Evolutionary conservation across 2,329 filamentous ascomycete species (phyloP).

Genomic region (Talaromyces sp.): DNA sequence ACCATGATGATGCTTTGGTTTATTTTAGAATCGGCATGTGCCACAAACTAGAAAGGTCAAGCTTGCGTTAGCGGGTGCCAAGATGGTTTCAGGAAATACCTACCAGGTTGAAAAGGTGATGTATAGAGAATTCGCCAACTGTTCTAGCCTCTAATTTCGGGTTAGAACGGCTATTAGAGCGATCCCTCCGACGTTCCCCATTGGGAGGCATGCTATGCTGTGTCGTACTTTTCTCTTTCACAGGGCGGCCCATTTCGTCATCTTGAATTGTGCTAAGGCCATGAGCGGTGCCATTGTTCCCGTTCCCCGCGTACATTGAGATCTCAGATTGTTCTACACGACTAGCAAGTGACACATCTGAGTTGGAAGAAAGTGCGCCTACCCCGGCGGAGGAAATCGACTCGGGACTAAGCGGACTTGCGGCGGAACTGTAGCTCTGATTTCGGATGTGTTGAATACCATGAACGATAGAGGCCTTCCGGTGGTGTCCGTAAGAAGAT

Average conservation of each 20-base stretch:
- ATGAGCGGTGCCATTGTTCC: conserved; percentile 38
- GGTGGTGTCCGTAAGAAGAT: conserved; percentile 77
- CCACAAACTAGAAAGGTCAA: conserved; percentile 64
- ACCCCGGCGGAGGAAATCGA: conserved; percentile 67
- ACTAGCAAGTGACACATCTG: conserved; percentile 15
- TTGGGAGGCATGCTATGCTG: conserved; percentile 52
- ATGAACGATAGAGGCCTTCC: conserved; percentile 95
- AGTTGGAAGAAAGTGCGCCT: conserved; percentile 34
- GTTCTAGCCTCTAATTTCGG: conserved; percentile 80
- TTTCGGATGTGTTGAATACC: conserved; percentile 86
- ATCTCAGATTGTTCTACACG: conserved; percentile 31
- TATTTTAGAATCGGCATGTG: conserved; percentile 93
- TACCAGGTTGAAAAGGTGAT: conserved; percentile 91
- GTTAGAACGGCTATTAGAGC: conserved; percentile 70
- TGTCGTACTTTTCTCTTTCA: conserved; percentile 17
- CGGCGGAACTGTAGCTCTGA: conserved; percentile 64
- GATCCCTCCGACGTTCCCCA: conserved; percentile 64
- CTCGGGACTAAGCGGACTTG: conserved; percentile 83
- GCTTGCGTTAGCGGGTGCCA: neutral
- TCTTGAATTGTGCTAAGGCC: conserved; percentile 37
- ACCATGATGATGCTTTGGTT: conserved; percentile 78
- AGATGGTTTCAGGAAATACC: conserved; percentile 9
- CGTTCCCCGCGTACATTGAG: conserved; percentile 25
- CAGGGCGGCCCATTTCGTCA: conserved; percentile 24
- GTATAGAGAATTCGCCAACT: conserved; percentile 94